Evolutionary conservation across 164 flowering plant genomes (phyloP), one percentile per base, ranked within the genome.

Genomic region (Vitis riparia): DNA sequence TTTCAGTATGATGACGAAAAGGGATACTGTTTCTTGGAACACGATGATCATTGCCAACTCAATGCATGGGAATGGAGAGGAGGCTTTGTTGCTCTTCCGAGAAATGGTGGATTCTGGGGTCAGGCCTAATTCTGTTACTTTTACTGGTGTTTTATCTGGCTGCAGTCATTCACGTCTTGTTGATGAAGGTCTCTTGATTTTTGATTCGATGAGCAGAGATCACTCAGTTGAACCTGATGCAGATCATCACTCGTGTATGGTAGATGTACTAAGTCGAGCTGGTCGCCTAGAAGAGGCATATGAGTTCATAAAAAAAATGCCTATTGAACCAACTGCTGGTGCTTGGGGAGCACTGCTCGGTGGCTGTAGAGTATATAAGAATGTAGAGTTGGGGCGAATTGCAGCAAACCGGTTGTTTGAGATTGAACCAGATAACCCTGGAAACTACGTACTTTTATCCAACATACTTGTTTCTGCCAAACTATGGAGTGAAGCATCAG

Each of bases 301-400:
- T 63, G 71, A 72, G 6, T 83, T 85, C 72, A 85, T 88, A 37
- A 77, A 74, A 56, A 69, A 74, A 62, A 86, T 86, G 90, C 90
- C 89, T 12, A 56, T 81, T 10, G 77, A 83, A 68, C 89, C 92
- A 10, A 77, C 75, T 48, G 82, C 87, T 19, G 68, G 80, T 66
- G 84, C 89, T 30, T 88, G 90, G 90, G 92, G 92, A 63, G 83
- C 92, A 19, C 69, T 88, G 70, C 86, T 86, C 57, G 87, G 83
- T 71, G 87, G 81, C 13, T 86, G 92, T 75, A 74, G 92, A 66
- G 76, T 86, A 23, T 78, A 82, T 71, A 86, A 83, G 75, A 86
- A 88, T 64, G 82, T 85, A 3, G 83, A 83, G 15, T 51, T 88
- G 63, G 92, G 79, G 55, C 66, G 65, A 75, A 71, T 83, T 67